Evolutionary conservation across 345 rosid genomes (phyloP).

Genomic region (Linum tenue): DNA sequence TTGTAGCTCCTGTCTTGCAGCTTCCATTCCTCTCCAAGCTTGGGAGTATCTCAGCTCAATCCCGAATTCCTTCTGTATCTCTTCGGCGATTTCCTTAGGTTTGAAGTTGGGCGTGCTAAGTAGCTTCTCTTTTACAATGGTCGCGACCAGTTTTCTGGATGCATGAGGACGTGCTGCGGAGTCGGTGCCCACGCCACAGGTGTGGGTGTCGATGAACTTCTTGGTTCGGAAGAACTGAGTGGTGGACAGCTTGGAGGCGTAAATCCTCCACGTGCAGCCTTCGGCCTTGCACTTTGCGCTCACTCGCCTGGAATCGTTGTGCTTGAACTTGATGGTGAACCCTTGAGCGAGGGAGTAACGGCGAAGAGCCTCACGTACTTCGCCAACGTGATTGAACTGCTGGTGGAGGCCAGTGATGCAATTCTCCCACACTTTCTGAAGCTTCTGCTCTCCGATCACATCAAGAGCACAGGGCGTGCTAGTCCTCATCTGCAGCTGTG

Average conservation of each 20-base stretch:
- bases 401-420: slow-evolving; percentile 27
- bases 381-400: slow-evolving; percentile 20
- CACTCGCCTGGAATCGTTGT: slow-evolving; percentile 20
- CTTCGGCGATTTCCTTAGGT: slow-evolving; percentile 21
- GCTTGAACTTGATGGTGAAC: slow-evolving; percentile 20
- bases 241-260: slow-evolving; percentile 19
- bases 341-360: slow-evolving; percentile 21
- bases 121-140: slow-evolving; percentile 22
- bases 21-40: slow-evolving; percentile 21
- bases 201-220: slow-evolving; percentile 11
- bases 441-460: slow-evolving; percentile 17
- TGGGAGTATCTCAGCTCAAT: slow-evolving; percentile 21
- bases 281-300: slow-evolving; percentile 22
- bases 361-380: slow-evolving; percentile 22
- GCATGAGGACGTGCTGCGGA: slow-evolving; percentile 13
- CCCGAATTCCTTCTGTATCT: slow-evolving; percentile 21
- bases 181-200: slow-evolving; percentile 16
- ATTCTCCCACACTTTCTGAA: slow-evolving; percentile 22
- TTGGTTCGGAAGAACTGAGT: slow-evolving; percentile 17
- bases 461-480: neutral
- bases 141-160: slow-evolving; percentile 22
- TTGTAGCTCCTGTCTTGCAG: slow-evolving; percentile 18
- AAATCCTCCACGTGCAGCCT: slow-evolving; percentile 23
- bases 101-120: slow-evolving; percentile 13
- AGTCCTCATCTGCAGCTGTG: slow-evolving; percentile 6